Conservation (phyloP, 345 rosid species). For the Acer saccharum region DNA sequence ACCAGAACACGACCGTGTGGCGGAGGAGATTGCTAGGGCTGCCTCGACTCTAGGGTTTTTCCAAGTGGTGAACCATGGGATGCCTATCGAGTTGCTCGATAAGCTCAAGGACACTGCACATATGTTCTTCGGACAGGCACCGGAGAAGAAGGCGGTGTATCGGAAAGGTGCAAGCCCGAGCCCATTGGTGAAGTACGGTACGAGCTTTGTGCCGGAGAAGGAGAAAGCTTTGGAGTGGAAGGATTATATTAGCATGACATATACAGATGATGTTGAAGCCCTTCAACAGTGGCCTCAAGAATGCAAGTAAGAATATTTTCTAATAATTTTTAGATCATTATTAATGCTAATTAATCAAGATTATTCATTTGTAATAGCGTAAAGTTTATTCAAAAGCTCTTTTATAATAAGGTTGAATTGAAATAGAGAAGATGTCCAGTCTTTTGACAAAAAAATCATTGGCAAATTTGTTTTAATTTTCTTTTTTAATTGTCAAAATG, state of each 20-base stretch:
- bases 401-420: too few species aligned
- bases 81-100: conserved; percentile 47
- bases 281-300: conserved; percentile 52
- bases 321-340: too few species aligned
- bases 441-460: too few species aligned
- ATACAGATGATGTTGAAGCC: conserved; percentile 56
- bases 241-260: conserved; percentile 55
- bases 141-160: conserved; percentile 48
- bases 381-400: too few species aligned
- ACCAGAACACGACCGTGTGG: conserved; percentile 38
- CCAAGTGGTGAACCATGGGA: conserved; percentile 63
- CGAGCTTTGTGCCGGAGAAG: conserved; percentile 60
- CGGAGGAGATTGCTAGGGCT: conserved; percentile 41
- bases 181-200: conserved; percentile 51
- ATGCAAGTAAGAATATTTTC: conserved; percentile 38
- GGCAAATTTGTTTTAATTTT: background rate
- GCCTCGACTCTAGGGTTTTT: conserved; percentile 59
- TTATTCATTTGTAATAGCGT: too few species aligned
- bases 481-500: too few species aligned
- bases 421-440: too few species aligned
- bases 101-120: conserved; percentile 44
- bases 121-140: conserved; percentile 40
- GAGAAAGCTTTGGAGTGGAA: conserved; percentile 71
- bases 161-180: conserved; percentile 46
- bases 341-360: too few species aligned